A percentile compares a stretch with the other conserved stretches of the same genome.
Evolutionary conservation across 257 asterid species (phyloP).

Genomic region (Penstemon davidsonii): DNA sequence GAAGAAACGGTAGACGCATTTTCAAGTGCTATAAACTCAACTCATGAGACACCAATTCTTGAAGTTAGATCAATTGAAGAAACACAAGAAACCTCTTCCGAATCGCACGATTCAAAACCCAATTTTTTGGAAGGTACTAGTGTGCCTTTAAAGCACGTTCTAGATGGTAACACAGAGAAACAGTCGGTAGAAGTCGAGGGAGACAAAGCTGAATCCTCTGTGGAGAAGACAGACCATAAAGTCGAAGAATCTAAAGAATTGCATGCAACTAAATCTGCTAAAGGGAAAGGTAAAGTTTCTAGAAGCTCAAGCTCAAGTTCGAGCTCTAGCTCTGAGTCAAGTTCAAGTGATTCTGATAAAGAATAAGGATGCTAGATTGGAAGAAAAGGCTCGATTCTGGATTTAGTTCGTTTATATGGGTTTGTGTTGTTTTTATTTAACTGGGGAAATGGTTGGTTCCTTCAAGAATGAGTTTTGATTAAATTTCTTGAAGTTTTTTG

Average conservation of each 20-base stretch:
- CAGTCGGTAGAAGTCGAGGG: conserved; percentile 24
- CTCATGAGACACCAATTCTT: conserved; percentile 17
- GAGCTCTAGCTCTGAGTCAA: conserved; percentile 30
- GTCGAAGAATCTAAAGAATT: conserved; percentile 15
- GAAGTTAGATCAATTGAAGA: conserved; percentile 1
- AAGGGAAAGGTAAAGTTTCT: conserved; percentile 27
- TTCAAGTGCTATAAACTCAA: not conserved
- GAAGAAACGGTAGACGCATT: conserved; percentile 8
- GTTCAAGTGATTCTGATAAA: conserved; percentile 25
- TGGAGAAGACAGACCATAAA: conserved; percentile 20
- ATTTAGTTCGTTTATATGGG: not conserved
- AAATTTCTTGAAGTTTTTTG: conserved; percentile 22
- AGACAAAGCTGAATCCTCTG: conserved; percentile 22
- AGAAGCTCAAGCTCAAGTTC: conserved; percentile 27
- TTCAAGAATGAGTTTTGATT: conserved; percentile 26
- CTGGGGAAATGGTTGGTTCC: conserved; percentile 14
- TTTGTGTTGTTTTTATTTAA: not conserved
- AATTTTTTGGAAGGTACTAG: conserved; percentile 13
- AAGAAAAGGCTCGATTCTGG: conserved; percentile 9
- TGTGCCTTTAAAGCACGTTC: conserved; percentile 20
- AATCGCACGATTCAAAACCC: conserved; percentile 25
- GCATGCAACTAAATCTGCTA: conserved; percentile 23
- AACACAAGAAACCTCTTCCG: conserved; percentile 21
- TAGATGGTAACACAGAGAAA: conserved; percentile 32
- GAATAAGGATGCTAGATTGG: conserved; percentile 16